Evolutionary conservation across 306 rosid genomes (phyloP).

Genomic region (Hippophae tibetana): DNA sequence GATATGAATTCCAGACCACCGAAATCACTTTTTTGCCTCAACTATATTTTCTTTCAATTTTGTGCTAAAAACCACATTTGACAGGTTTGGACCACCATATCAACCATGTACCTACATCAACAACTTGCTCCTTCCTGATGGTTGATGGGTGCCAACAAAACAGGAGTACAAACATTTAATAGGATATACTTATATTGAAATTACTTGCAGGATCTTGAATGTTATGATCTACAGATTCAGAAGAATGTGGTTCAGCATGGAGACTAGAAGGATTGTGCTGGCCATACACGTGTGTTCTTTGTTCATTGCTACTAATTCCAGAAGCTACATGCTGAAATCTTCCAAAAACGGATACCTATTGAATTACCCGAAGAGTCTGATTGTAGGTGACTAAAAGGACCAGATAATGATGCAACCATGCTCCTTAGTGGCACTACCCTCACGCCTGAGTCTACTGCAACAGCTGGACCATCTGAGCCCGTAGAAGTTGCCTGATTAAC

Average conservation of each 20-base stretch:
- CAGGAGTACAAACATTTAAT: no score
- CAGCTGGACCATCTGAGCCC: constrained; percentile 34
- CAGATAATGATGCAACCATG: constrained; percentile 75
- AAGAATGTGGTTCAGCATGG: constrained; percentile 29
- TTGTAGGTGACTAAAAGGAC: constrained; percentile 49
- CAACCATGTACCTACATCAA: no score
- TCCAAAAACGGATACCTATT: constrained; percentile 73
- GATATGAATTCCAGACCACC: no score
- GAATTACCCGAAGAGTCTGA: constrained; percentile 69
- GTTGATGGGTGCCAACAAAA: no score
- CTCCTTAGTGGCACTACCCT: constrained; percentile 81
- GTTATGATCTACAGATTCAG: constrained; percentile 35
- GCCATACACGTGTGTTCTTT: constrained; percentile 46
- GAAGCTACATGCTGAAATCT: constrained; percentile 63
- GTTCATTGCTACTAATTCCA: constrained; percentile 46
- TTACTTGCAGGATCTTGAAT: constrained; percentile 50
- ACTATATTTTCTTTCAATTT: no score
- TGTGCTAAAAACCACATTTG: no score
- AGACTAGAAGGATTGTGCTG: constrained; percentile 31
- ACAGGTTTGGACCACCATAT: no score
- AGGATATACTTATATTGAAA: constrained; percentile 33
- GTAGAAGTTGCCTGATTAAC: constrained; percentile 48
- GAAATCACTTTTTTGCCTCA: no score
- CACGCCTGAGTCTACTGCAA: constrained; percentile 59
- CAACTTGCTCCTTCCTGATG: no score